Percentiles rank a stretch among this genome's conserved stretches.
Conservation (phyloP, 768 basidiomycete genomes). For the Jaapia argillacea region DNA sequence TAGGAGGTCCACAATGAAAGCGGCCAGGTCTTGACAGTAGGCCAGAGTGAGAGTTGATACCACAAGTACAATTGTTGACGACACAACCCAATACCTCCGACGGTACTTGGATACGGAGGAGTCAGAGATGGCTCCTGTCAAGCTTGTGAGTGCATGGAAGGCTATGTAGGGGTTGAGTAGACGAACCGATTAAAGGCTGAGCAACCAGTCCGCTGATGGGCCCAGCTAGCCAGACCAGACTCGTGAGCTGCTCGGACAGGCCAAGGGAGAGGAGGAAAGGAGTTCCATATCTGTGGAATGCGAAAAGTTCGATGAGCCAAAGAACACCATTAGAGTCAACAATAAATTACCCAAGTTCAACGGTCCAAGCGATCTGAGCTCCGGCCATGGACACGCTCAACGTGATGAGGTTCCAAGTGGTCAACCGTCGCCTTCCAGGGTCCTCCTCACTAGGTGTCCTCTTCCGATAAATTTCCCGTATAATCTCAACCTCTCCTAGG, state of each 20-base stretch:
- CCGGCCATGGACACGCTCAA: conserved; percentile 91
- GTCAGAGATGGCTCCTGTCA: conserved; percentile 86
- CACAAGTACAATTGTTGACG: conserved; percentile 76
- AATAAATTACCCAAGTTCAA: conserved; percentile 73
- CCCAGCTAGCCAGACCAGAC: conserved; percentile 91
- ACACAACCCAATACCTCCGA: conserved; percentile 85
- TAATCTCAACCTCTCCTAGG: too few relatives aligned
- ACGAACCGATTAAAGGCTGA: conserved; percentile 91
- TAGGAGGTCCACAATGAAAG: conserved; percentile 66
- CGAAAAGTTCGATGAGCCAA: background rate
- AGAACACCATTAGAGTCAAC: background rate
- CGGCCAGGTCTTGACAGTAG: conserved; percentile 68
- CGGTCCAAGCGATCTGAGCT: conserved; percentile 92
- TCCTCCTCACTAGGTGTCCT: conserved; percentile 9
- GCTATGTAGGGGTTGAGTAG: background rate
- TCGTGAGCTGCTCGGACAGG: conserved; percentile 82
- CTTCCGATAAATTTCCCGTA: background rate
- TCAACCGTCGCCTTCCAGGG: conserved; percentile 17
- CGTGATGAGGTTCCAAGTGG: conserved; percentile 68
- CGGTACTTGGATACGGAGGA: conserved; percentile 86
- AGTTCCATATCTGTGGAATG: conserved; percentile 72
- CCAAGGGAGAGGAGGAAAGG: conserved; percentile 80
- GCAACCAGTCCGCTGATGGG: conserved; percentile 93
- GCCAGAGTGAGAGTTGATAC: conserved; percentile 73
- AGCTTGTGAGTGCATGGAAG: background rate